Conservation (phyloP, 306 rosid species). For the Elaeagnus macrophylla region DNA sequence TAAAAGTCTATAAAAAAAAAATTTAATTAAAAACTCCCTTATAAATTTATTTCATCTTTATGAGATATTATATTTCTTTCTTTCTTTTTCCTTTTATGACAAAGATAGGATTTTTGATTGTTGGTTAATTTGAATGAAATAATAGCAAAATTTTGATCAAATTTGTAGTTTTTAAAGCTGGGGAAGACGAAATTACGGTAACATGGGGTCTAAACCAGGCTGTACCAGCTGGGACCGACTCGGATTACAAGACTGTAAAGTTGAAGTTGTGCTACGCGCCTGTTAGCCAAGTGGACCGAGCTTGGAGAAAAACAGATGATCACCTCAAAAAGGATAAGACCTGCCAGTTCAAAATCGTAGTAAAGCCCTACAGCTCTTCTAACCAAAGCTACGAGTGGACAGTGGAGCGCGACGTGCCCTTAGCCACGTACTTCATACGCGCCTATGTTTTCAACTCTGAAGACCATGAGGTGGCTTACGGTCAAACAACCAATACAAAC, state of each 20-base stretch:
- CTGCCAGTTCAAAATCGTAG: slow-evolving; percentile 44
- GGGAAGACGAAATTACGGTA: slow-evolving; percentile 49
- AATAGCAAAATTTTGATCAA: not conserved
- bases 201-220: slow-evolving; percentile 55
- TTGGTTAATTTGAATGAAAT: no score
- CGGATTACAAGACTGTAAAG: slow-evolving; percentile 54
- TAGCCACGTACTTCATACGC: slow-evolving; percentile 71
- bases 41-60: no score
- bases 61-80: no score
- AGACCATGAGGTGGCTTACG: slow-evolving; percentile 45
- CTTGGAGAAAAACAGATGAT: slow-evolving; percentile 83
- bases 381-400: slow-evolving; percentile 42
- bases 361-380: slow-evolving; percentile 40
- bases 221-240: slow-evolving; percentile 41
- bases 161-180: slow-evolving; percentile 57
- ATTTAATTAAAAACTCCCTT: no score
- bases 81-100: no score
- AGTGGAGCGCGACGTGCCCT: slow-evolving; percentile 45
- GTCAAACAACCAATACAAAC: slow-evolving; percentile 41
- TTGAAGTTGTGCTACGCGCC: slow-evolving; percentile 75
- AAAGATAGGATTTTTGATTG: no score
- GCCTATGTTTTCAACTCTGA: slow-evolving; percentile 54
- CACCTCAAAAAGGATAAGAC: slow-evolving; percentile 62
- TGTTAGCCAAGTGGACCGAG: slow-evolving; percentile 67
- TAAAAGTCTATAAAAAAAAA: no score